Evolutionary conservation across 371 early-diverging fungal species (phyloP).

Genomic region (Chytridium lagenaria): DNA sequence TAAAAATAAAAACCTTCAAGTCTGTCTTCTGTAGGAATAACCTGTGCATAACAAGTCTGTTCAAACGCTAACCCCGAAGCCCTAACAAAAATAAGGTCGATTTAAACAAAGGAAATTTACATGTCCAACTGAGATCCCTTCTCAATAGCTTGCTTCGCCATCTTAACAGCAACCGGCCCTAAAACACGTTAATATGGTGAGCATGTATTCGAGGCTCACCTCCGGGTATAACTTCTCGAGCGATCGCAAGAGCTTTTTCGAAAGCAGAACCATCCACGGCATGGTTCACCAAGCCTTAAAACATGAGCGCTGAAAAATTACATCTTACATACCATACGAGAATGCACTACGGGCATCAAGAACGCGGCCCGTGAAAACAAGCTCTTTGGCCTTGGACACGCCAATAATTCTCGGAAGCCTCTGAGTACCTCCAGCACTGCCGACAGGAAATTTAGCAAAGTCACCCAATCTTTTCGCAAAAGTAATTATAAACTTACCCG

Average conservation of each 20-base stretch:
- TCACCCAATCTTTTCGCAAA: too few relatives aligned
- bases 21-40: slow-evolving; percentile 94
- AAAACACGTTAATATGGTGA: slow-evolving; percentile 2
- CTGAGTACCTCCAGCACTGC: slow-evolving; percentile 96
- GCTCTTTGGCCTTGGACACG: slow-evolving; percentile 85
- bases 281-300: slow-evolving; percentile 80
- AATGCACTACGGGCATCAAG: slow-evolving; percentile 70
- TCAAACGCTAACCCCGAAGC: slow-evolving; percentile 89
- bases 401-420: slow-evolving; percentile 90
- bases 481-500: slow-evolving; percentile 63
- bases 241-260: slow-evolving; percentile 79
- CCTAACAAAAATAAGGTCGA: slow-evolving; percentile 47
- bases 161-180: slow-evolving; percentile 87
- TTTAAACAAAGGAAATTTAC: slow-evolving; percentile 53
- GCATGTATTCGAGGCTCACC: slow-evolving; percentile 37
- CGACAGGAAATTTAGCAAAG: background rate
- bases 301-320: background rate
- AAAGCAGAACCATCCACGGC: slow-evolving; percentile 72
- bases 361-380: slow-evolving; percentile 85
- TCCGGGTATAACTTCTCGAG: slow-evolving; percentile 80
- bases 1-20: slow-evolving; percentile 73
- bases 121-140: slow-evolving; percentile 82
- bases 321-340: slow-evolving; percentile 57
- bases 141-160: slow-evolving; percentile 90
- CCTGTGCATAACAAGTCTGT: slow-evolving; percentile 92